Conservation (phyloP, 345 rosid genomes). For the Salix arbutifolia region DNA sequence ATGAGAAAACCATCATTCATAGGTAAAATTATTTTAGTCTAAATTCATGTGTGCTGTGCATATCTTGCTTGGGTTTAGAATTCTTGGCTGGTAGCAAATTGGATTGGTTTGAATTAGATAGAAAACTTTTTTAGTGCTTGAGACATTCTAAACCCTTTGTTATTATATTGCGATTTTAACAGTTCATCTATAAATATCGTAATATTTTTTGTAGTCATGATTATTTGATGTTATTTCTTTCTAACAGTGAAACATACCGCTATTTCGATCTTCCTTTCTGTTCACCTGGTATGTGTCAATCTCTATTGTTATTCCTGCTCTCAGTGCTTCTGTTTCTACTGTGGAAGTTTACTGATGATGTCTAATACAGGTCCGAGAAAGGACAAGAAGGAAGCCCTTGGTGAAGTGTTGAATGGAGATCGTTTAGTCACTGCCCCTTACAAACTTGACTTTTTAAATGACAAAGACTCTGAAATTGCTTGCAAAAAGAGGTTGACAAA, state of each 20-base stretch:
- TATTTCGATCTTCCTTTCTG: conserved; percentile 84
- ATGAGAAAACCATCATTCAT: too few relatives aligned
- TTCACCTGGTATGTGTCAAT: conserved; percentile 41
- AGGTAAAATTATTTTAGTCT: too few relatives aligned
- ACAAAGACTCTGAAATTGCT: conserved; percentile 56
- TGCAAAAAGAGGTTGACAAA: conserved; percentile 55
- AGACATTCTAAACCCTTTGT: not conserved
- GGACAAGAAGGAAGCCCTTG: conserved; percentile 90
- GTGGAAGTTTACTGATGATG: not conserved
- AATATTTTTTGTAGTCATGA: not conserved
- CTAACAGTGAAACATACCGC: conserved; percentile 73
- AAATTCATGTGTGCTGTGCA: too few relatives aligned
- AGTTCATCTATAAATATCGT: not conserved
- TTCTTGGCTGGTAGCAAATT: not conserved
- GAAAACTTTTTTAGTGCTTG: not conserved
- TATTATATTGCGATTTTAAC: not conserved
- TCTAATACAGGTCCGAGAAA: conserved; percentile 45
- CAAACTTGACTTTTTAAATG: conserved; percentile 63
- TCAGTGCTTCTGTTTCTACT: not conserved
- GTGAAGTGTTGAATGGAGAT: conserved; percentile 85
- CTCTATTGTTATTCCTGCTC: not conserved
- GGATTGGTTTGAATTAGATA: not conserved
- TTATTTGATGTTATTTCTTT: not conserved
- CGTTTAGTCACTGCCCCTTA: conserved; percentile 83
- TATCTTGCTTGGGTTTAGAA: too few relatives aligned